A percentile compares a stretch with the other conserved stretches of the same genome.
phyloP scores from a whole-genome alignment of 2,329 filamentous ascomycete species.

The Epichloe aotearoae region DNA sequence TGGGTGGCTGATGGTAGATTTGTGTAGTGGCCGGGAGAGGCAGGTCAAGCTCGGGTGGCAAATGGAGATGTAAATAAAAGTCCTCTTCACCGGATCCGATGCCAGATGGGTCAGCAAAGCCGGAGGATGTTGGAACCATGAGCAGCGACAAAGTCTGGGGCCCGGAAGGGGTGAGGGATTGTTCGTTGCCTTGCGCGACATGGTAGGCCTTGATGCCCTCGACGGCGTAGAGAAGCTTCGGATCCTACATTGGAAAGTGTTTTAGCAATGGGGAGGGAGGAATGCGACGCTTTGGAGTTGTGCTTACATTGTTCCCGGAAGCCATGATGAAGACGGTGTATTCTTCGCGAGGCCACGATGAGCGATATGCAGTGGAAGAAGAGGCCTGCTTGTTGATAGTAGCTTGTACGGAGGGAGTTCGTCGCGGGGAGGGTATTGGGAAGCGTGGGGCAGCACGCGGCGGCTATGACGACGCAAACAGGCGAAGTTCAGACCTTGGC shows the following conservation, averaged over 20 bases:
- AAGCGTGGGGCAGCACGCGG: background rate
- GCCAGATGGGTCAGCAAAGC: conserved; percentile 43
- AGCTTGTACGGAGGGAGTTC: too few species aligned
- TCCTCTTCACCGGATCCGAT: conserved; percentile 60
- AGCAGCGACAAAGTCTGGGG: conserved; percentile 84
- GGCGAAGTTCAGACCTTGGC: background rate
- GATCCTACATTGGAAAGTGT: conserved; percentile 28
- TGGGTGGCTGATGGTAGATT: conserved; percentile 94
- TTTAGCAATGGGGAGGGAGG: background rate
- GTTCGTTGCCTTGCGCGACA: conserved; percentile 75
- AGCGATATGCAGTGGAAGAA: background rate
- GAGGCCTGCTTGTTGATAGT: too few species aligned
- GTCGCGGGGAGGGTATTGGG: background rate
- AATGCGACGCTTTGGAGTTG: background rate
- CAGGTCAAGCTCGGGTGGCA: conserved; percentile 87
- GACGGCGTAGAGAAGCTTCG: conserved; percentile 57
- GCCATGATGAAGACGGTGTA: conserved; percentile 12
- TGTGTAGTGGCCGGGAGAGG: conserved; percentile 90
- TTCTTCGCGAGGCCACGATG: background rate
- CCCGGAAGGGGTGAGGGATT: conserved; percentile 68
- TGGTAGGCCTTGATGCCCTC: conserved; percentile 85
- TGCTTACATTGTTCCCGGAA: conserved; percentile 20
- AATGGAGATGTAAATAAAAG: conserved; percentile 91
- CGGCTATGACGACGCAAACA: background rate
- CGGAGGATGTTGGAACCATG: conserved; percentile 86